Conservation (phyloP, 768 basidiomycete species). For the Xanthoconium purpureum region DNA sequence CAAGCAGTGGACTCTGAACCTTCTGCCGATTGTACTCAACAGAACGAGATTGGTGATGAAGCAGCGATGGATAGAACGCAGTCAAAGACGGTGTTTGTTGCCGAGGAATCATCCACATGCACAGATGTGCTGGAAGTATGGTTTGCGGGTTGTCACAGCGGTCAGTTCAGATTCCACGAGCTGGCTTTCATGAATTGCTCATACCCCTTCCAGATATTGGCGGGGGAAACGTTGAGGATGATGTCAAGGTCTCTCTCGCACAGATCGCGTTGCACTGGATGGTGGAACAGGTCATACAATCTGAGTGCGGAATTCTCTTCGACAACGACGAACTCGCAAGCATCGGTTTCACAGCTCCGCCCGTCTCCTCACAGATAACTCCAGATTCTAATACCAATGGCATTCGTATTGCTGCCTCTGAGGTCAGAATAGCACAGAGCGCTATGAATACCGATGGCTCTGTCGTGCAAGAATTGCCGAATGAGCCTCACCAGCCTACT, state of each 20-base stretch:
- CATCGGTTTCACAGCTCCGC: conserved; percentile 34
- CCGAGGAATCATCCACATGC: background rate
- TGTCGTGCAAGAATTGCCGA: background rate
- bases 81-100: background rate
- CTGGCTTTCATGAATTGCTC: background rate
- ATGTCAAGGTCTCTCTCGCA: conserved; percentile 40
- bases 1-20: background rate
- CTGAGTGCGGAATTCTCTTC: conserved; percentile 61
- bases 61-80: background rate
- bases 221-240: conserved; percentile 55
- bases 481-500: background rate
- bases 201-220: conserved; percentile 54
- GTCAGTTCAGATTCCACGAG: conserved; percentile 36
- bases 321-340: conserved; percentile 45
- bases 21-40: background rate
- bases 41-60: background rate
- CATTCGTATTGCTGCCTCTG: background rate
- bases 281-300: conserved; percentile 59
- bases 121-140: conserved; percentile 74
- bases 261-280: conserved; percentile 76
- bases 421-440: background rate
- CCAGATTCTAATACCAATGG: background rate
- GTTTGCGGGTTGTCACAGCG: conserved; percentile 72
- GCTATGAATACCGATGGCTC: background rate
- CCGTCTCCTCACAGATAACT: background rate